Conservation (phyloP, 2,329 filamentous ascomycete genomes). For the Apiospora saccharicola region DNA sequence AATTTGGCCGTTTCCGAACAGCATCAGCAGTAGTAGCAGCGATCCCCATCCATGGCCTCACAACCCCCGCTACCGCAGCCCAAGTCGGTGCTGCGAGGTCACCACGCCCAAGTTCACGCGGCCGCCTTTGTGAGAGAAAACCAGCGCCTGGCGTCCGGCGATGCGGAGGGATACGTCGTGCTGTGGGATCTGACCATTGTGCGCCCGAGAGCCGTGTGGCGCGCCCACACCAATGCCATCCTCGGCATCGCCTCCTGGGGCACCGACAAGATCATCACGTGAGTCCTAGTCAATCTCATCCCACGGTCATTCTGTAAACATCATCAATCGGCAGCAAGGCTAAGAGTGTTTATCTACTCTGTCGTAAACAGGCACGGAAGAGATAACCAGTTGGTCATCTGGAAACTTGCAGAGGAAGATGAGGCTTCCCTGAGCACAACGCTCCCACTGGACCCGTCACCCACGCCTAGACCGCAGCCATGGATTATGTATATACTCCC, state of each 20-base stretch:
- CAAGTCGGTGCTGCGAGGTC: slow-evolving; percentile 80
- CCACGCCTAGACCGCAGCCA: slow-evolving; percentile 65
- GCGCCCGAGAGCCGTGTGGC: slow-evolving; percentile 85
- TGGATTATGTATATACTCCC: slow-evolving; percentile 86
- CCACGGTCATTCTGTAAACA: not conserved
- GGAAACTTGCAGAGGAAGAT: slow-evolving; percentile 71
- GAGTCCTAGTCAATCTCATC: slow-evolving; percentile 53
- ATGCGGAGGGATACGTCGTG: slow-evolving; percentile 88
- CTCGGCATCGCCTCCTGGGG: slow-evolving; percentile 78
- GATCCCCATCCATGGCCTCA: slow-evolving; percentile 32
- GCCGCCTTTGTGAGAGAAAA: slow-evolving; percentile 77
- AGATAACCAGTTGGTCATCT: slow-evolving; percentile 86
- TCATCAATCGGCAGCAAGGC: not conserved
- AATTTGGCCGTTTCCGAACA: not conserved
- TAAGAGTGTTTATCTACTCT: not conserved
- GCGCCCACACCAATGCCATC: slow-evolving; percentile 79
- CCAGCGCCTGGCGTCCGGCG: slow-evolving; percentile 80
- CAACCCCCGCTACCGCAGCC: slow-evolving; percentile 50
- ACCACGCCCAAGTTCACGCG: slow-evolving; percentile 80
- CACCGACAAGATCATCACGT: slow-evolving; percentile 82
- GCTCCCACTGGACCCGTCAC: slow-evolving; percentile 72
- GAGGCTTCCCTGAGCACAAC: slow-evolving; percentile 70
- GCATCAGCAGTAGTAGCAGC: not conserved
- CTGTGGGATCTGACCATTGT: slow-evolving; percentile 86
- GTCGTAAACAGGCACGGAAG: slow-evolving; percentile 75